A percentile compares a stretch with the other conserved stretches of the same genome.
These are phyloP conservation scores for Caryopteris hybrid DNA, from an alignment of 305 asterid genomes.

Conservation along the genomic window DNA sequence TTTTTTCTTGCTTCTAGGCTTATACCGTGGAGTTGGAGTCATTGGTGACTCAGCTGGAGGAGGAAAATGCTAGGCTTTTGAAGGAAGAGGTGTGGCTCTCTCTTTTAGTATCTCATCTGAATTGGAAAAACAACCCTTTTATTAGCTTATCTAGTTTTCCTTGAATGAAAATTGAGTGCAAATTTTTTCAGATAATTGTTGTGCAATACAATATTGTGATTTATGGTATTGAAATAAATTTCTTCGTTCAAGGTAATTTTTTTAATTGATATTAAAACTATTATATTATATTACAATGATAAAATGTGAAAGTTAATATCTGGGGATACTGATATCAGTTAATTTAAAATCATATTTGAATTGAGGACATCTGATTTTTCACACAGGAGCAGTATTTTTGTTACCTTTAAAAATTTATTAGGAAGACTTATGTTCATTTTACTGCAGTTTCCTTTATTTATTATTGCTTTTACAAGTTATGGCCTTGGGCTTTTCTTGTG, in stretches of 20 bases:
- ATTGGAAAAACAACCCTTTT: background rate
- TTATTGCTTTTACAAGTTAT: background rate
- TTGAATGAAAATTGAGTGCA: background rate
- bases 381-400: background rate
- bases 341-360: background rate
- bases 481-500: background rate
- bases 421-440: background rate
- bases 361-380: background rate
- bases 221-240: background rate
- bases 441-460: background rate
- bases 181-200: background rate
- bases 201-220: background rate
- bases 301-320: background rate
- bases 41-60: slow-evolving; percentile 71
- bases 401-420: background rate
- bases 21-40: slow-evolving; percentile 92
- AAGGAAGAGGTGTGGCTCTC: slow-evolving; percentile 53
- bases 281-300: background rate
- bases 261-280: background rate
- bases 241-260: background rate
- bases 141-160: background rate
- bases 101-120: background rate
- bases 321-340: background rate
- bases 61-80: slow-evolving; percentile 73
- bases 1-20: slow-evolving; percentile 41